Conservation (phyloP, 306 rosid species). For the Ammopiptanthus mongolicus region DNA sequence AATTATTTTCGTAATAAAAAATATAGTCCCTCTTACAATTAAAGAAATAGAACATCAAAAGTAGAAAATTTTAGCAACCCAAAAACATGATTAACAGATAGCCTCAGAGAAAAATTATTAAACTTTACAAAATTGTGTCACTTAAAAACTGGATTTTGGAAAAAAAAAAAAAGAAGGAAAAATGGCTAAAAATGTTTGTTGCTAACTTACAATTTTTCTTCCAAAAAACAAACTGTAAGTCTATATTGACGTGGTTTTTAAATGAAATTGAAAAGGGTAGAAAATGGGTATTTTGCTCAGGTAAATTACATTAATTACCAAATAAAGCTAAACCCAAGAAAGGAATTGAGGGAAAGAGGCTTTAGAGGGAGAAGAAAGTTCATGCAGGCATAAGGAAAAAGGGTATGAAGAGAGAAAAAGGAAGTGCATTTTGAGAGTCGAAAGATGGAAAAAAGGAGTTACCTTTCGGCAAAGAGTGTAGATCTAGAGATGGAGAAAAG, state of each 20-base stretch:
- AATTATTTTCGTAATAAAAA: background rate
- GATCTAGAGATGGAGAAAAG: conserved; percentile 23
- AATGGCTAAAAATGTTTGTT: background rate
- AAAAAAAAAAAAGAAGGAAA: background rate
- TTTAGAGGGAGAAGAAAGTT: background rate
- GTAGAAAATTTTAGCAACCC: conserved; percentile 3
- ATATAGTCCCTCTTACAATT: background rate
- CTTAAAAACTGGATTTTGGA: background rate
- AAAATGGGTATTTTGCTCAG: background rate
- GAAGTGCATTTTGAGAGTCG: background rate
- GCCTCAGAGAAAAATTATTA: background rate
- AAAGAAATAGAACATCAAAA: background rate
- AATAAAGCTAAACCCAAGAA: background rate
- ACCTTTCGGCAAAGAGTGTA: conserved; percentile 13
- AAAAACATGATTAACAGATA: background rate
- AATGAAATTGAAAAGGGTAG: background rate
- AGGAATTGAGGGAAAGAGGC: background rate
- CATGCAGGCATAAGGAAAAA: background rate
- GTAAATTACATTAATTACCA: background rate
- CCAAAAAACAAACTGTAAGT: background rate
- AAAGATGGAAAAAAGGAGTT: background rate
- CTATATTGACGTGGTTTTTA: background rate
- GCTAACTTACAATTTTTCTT: background rate
- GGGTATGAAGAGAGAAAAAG: background rate
- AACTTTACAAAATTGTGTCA: background rate